Base-by-base conservation (phyloP, 257 asterid species). In the Ophiorrhiza pumila region DNA sequence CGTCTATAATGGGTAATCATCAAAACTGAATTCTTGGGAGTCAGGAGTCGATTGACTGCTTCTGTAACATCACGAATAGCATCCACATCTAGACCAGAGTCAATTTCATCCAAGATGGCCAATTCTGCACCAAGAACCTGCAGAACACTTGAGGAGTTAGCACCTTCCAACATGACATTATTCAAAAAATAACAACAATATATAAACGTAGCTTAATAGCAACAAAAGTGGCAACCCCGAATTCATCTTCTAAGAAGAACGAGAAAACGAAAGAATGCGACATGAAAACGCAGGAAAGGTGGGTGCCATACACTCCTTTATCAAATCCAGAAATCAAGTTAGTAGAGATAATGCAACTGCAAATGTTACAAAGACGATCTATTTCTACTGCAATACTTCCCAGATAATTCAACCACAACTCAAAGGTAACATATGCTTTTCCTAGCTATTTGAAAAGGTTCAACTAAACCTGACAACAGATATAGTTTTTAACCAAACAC, bases 41-140 rank as follows among this genome's bases (percentile, higher is more conserved):
- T 89, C 62, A 80, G 77, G 78, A 95, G 86, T n/a, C 83, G 78
- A 63, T 92, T 92, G 71, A 95, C 93, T 74, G 98, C 95, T 70
- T 84, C 83, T 70, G 98, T 97, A 37, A 95, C 95, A 71, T 95
- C 99, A 76, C 78, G 88, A 78, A 95, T 96, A 76, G 99, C 98
- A 60, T 95, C 99, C 34, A 95, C 97, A 47, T 95, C 99, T 86
- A 95, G 85, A 77, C 99, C 98, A 63, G 99, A 95, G 85, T 95
- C 99, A 62, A 95, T 92, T 83, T 95, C 99, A 81, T 95, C 99
- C 68, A 95, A 73, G 67, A 92, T 87, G 64, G 91, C 91, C 86
- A 89, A 78, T 50, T 95, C 98, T 56, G 99, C 98, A 79, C 98
- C 98, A 42, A 95, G 95, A 78, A 92, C 98, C 99, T 92, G 90